Conservation (phyloP, 495 filamentous ascomycete genomes). For the Geopyxis carbonaria region DNA sequence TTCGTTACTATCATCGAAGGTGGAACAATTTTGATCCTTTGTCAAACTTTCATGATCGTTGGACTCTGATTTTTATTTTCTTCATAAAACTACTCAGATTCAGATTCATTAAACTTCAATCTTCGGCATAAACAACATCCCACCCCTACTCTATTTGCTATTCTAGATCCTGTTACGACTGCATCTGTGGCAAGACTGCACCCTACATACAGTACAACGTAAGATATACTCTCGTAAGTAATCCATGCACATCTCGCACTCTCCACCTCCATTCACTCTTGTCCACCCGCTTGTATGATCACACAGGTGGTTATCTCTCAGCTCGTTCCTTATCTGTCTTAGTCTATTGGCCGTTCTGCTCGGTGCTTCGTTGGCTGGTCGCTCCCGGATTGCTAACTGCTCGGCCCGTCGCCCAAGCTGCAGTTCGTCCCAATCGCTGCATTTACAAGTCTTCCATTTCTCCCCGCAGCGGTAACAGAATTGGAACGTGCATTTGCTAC, state of each 20-base stretch:
- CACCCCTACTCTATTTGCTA: too few relatives aligned
- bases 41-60: too few relatives aligned
- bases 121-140: too few relatives aligned
- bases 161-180: conserved; percentile 20
- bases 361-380: background rate
- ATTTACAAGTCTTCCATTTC: conserved; percentile 17
- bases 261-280: background rate
- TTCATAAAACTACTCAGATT: too few relatives aligned
- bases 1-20: too few relatives aligned
- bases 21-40: too few relatives aligned
- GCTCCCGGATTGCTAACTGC: conserved; percentile 17
- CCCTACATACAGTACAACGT: conserved; percentile 10
- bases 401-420: conserved; percentile 14
- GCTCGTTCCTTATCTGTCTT: background rate
- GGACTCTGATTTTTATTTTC: too few relatives aligned
- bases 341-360: background rate
- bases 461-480: conserved; percentile 22
- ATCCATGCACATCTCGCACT: conserved; percentile 15
- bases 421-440: conserved; percentile 15
- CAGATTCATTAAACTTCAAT: too few relatives aligned
- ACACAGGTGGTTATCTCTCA: conserved; percentile 10
- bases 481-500: conserved; percentile 13
- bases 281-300: conserved; percentile 12
- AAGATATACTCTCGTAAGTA: conserved; percentile 7
- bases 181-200: conserved; percentile 15